Evolutionary conservation across 2,329 filamentous ascomycete genomes (phyloP), one percentile per base, ranked within the genome.

Genomic region (Aphanoascus verrucosus): DNA sequence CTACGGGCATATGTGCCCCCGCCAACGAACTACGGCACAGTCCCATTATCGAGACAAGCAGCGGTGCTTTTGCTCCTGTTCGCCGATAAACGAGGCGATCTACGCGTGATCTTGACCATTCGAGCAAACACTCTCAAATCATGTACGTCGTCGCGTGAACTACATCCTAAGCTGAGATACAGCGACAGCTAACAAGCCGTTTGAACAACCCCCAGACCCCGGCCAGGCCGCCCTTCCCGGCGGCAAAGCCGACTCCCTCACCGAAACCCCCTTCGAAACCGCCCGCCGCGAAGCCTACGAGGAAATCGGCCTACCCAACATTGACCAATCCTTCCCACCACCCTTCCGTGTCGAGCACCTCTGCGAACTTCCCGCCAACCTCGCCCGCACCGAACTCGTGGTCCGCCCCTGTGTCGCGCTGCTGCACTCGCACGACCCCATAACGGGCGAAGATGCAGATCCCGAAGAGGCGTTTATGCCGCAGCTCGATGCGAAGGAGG

Each of bases 51-150:
- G 12, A 80, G 87, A 57, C 82, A 89, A 59, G 91, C 91, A 12
- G 90, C 91, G 20, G 91, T 97, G 40, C 73, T 97, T 52, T 78
- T 97, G 47, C 77, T 97, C 50, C 78, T 97, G 1, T 96, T 93
- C 66, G 88, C 89, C 35, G 91, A 96, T 68, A 78, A 79, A 42
- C 75, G 78, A 57, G 91, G 91, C 40, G 86, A 94, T 60, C 73
- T 97, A 55, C 80, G 77, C 57, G 78, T 83, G 8, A 78, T 83
- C 14, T 71, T 84, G 50, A 84, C 81, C 2, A 81, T 83, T 65
- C 74, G 81, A 55, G 76, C 79, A 45, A 75, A 75, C 52, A 78
- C 75, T 31, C 65, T 83, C 55, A 78, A 75, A 63, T 80, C 76
- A 56, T 84, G 77, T 74, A 69, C 42, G 34, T 44, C 14, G 23